Base-by-base conservation (phyloP, 1,284 basidiomycete genomes). In the Quambalaria eucalypti region DNA sequence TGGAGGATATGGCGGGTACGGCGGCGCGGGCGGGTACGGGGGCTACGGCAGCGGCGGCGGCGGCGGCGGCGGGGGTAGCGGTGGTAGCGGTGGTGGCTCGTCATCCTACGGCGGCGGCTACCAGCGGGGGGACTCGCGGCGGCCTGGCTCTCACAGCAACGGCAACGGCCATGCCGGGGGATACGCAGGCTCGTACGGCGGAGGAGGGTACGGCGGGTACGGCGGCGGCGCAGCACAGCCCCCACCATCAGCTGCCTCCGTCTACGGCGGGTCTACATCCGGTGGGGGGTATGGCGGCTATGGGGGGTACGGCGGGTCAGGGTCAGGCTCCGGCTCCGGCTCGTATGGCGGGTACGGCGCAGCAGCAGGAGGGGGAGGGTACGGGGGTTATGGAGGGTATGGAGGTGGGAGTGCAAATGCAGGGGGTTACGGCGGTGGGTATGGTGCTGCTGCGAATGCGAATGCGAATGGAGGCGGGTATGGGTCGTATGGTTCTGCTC, bases 1-100 rank as follows among this genome's bases (percentile, higher is more conserved):
- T 0, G 52, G 46, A 7, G 33, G 38, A 14, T 68, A 69, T 39
- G 65, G 59, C 19, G 59, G 61, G 4, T 61, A 61, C 33, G 60
- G 59, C 1, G 40, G 29, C 28, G 50, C 38, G 2, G 52, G 31
- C 5, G 50, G 53, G n/a, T n/a, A n/a, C 31, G 39, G 44, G n/a
- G n/a, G 39, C 39, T 42, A n/a, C 39, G 12, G 7, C 39, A 14
- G 8, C 7, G 9, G 39, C 14, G 8, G 39, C 14, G 14, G 7
- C 8, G 19, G 12, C 39, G 39, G 8, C 8, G n/a, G n/a, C n/a
- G n/a, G n/a, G n/a, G n/a, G n/a, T n/a, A n/a, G n/a, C n/a, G n/a
- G n/a, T n/a, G n/a, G n/a, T n/a, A n/a, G n/a, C n/a, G n/a, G n/a
- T n/a, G n/a, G n/a, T n/a, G n/a, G n/a, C n/a, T n/a, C n/a, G n/a